These are phyloP conservation scores for Pichia inconspicua DNA, from an alignment of 1,139 yeast genomes.

Conservation along the genomic window DNA sequence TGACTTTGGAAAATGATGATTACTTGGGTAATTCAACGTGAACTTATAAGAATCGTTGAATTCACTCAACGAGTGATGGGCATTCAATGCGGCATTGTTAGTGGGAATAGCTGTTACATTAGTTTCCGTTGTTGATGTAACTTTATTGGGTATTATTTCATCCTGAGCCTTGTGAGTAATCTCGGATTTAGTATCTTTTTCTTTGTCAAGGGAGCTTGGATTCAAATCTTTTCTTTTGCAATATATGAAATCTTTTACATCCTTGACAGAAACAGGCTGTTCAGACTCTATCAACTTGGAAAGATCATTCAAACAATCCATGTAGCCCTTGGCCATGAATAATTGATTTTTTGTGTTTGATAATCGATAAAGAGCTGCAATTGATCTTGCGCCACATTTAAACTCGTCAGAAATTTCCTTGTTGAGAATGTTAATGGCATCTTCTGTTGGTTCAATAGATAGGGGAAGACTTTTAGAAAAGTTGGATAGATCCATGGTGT, in stretches of 20 bases:
- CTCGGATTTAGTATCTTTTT: neutral
- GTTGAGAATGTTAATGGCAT: constrained; percentile 37
- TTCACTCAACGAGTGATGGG: neutral
- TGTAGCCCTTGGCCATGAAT: constrained; percentile 45
- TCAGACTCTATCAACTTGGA: constrained; percentile 33
- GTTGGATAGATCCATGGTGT: constrained; percentile 46
- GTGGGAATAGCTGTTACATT: no score
- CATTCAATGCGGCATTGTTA: neutral
- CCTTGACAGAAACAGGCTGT: constrained; percentile 1
- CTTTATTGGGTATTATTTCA: neutral
- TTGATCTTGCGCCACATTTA: constrained; percentile 57
- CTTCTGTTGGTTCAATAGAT: constrained; percentile 38
- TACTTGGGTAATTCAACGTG: constrained; percentile 10
- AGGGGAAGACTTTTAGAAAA: constrained; percentile 45
- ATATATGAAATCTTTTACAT: constrained; percentile 4
- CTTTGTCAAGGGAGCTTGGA: neutral
- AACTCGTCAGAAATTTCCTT: constrained; percentile 45
- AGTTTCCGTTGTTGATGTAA: neutral
- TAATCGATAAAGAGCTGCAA: constrained; percentile 51
- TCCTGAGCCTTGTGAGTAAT: no score
- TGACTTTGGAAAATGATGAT: constrained; percentile 12
- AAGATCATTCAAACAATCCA: constrained; percentile 50
- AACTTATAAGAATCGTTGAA: constrained; percentile 17
- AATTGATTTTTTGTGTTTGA: constrained; percentile 40
- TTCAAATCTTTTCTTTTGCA: constrained; percentile 3